Base-by-base conservation (phyloP, 2,329 filamentous ascomycete genomes). In the Verticillium albo-atrum region DNA sequence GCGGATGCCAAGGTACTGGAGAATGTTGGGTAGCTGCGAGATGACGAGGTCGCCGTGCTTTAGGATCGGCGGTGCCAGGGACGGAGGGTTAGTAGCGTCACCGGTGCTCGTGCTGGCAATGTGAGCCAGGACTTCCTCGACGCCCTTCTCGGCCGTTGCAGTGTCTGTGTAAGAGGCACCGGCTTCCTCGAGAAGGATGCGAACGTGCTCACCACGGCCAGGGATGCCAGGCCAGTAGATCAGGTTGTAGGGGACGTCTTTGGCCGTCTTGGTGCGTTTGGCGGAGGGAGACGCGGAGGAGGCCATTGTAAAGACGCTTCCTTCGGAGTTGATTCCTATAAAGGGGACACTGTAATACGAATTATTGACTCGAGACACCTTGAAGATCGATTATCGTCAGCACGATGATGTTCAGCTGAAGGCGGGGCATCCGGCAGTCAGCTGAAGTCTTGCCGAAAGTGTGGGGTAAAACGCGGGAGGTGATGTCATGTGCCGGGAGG, bases 191-290 rank as follows among this genome's bases (percentile, higher is more conserved):
- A 94, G 84, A 17, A 81, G 81, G 12, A 94, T 82, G 25, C 90
- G 89, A 68, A 92, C 76, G 71, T 86, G 85, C 70, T 94, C 90
- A 62, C 86, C 90, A 55, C 90, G 88, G 47, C 90, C 90, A 34
- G 90, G 90, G 27, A 91, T 75, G 20, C 72, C 73, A 20, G 88
- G 88, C 83, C 88, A 90, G 80, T 92, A 92, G 69, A 90, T 78
- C 60, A 90, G 81, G 64, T 87, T 78, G 70, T 89, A 90, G 0
- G 79, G 75, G 58, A 74, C 70, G 54, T 79, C 76, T 61, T 82
- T 78, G 65, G 72, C 62, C 17, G 68, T 68, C 30, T 69, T 73
- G 57, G 66, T 56, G n/a, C 69, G 68, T 59, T 72, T 73, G 9
- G 66, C 50, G 7, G 65, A 64, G 3, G 66, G 62, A 28, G 67